These are phyloP conservation scores for Xerocomellus chrysenteron DNA, from an alignment of 768 basidiomycete species.

Conservation along the genomic window DNA sequence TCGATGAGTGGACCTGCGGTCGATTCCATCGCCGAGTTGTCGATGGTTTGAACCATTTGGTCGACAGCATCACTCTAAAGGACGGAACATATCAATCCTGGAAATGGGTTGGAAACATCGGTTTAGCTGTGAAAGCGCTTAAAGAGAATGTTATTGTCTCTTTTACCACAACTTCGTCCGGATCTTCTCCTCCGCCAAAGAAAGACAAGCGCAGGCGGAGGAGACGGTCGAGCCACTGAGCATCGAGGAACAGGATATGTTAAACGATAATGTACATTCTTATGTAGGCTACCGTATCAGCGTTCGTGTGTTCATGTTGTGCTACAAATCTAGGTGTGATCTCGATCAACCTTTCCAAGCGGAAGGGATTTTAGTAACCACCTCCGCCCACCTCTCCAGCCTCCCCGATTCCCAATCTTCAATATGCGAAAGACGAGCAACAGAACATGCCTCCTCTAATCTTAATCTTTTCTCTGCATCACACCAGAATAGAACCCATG, in stretches of 20 bases:
- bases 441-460: conserved; percentile 63
- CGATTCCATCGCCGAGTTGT: conserved; percentile 42
- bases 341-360: conserved; percentile 53
- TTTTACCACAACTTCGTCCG: conserved; percentile 27
- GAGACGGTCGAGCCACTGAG: conserved; percentile 29
- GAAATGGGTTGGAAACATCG: conserved; percentile 45
- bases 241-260: not conserved
- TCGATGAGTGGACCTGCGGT: conserved; percentile 51
- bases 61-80: conserved; percentile 34
- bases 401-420: conserved; percentile 78
- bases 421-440: conserved; percentile 65
- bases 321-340: conserved; percentile 14
- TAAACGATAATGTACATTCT: not conserved
- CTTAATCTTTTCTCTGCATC: conserved; percentile 88
- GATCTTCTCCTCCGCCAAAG: conserved; percentile 28
- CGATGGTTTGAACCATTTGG: conserved; percentile 38
- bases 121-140: conserved; percentile 17
- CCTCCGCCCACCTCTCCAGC: conserved; percentile 64
- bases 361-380: conserved; percentile 70
- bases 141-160: conserved; percentile 40
- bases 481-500: conserved; percentile 98
- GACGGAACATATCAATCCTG: conserved; percentile 43
- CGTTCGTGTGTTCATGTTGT: not conserved
- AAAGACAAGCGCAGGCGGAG: conserved; percentile 31
- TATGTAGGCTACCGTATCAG: not conserved